These are phyloP conservation scores for Ustilago crameri DNA, from an alignment of 1,284 basidiomycete species.

Conservation along the genomic window DNA sequence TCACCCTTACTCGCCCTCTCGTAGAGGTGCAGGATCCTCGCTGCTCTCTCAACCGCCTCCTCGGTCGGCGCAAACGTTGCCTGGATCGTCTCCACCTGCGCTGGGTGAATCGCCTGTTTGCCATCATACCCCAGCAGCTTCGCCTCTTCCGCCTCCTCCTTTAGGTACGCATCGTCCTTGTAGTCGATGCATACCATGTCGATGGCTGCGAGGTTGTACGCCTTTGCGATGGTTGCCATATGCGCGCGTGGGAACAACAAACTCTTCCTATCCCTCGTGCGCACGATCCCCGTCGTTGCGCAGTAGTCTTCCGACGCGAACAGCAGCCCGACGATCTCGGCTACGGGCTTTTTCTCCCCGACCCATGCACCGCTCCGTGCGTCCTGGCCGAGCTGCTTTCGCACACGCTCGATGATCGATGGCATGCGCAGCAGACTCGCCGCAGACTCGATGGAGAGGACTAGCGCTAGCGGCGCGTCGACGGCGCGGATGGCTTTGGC, in stretches of 20 bases:
- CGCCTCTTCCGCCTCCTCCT: constrained; percentile 79
- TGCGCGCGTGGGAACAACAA: constrained; percentile 86
- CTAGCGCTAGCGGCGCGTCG: constrained; percentile 39
- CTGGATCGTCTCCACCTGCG: constrained; percentile 83
- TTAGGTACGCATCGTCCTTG: constrained; percentile 78
- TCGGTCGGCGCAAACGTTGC: constrained; percentile 79
- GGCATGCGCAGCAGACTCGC: constrained; percentile 54
- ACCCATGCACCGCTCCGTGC: not conserved
- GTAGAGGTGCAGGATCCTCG: constrained; percentile 73
- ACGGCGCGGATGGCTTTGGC: constrained; percentile 30
- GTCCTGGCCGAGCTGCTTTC: constrained; percentile 8
- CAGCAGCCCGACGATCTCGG: constrained; percentile 52
- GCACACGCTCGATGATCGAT: constrained; percentile 43
- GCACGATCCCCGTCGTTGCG: constrained; percentile 84
- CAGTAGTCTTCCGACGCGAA: constrained; percentile 71
- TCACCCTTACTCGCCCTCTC: constrained; percentile 69
- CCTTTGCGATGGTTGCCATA: constrained; percentile 84
- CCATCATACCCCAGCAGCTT: constrained; percentile 64
- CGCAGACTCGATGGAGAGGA: constrained; percentile 65
- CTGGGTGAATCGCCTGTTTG: constrained; percentile 89
- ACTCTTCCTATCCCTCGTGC: constrained; percentile 80
- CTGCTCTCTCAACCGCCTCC: constrained; percentile 81
- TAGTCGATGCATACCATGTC: constrained; percentile 89
- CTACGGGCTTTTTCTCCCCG: constrained; percentile 1
- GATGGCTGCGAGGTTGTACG: constrained; percentile 84